A percentile compares a stretch with the other conserved stretches of the same genome.
These are phyloP conservation scores for Aureobasidium sp. DNA, from an alignment of 2,329 filamentous ascomycete species.

Conservation along the genomic window DNA sequence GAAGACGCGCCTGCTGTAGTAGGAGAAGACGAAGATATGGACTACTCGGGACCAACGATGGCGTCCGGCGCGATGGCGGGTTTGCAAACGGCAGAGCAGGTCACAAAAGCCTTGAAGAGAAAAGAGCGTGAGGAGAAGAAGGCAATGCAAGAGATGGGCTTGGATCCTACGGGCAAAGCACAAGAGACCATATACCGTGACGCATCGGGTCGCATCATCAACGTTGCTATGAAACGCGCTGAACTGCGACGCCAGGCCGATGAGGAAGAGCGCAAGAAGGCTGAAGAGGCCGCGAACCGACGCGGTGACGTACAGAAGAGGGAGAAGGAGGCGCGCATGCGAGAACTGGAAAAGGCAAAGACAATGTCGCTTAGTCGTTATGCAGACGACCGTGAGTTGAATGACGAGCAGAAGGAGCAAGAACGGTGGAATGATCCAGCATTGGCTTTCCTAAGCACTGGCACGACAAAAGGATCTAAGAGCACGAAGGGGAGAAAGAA, in stretches of 20 bases:
- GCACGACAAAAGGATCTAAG: constrained; percentile 51
- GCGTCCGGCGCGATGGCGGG: constrained; percentile 82
- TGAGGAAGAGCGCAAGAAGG: constrained; percentile 59
- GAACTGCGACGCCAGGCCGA: constrained; percentile 76
- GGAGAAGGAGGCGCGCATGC: constrained; percentile 57
- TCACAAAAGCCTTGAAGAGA: constrained; percentile 51
- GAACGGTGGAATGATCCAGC: constrained; percentile 94
- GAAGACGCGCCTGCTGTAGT: constrained; percentile 45
- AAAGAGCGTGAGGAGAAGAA: constrained; percentile 58
- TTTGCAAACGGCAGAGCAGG: constrained; percentile 74
- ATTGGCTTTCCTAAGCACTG: constrained; percentile 63
- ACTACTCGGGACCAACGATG: constrained; percentile 57
- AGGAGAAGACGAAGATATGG: constrained; percentile 43
- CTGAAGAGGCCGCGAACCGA: constrained; percentile 60
- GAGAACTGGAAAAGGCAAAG: constrained; percentile 71
- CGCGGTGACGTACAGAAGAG: constrained; percentile 80
- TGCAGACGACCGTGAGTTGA: constrained; percentile 81
- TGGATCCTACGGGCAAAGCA: constrained; percentile 39
- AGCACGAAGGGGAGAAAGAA: constrained; percentile 46
- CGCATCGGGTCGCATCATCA: constrained; percentile 88
- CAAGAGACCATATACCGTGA: constrained; percentile 92
- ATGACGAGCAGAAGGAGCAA: constrained; percentile 68
- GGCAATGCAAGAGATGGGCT: constrained; percentile 40
- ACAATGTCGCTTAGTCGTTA: constrained; percentile 72
- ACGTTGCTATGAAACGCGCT: constrained; percentile 82